Conservation (phyloP, 345 rosid species). For the Sapria himalayana region DNA sequence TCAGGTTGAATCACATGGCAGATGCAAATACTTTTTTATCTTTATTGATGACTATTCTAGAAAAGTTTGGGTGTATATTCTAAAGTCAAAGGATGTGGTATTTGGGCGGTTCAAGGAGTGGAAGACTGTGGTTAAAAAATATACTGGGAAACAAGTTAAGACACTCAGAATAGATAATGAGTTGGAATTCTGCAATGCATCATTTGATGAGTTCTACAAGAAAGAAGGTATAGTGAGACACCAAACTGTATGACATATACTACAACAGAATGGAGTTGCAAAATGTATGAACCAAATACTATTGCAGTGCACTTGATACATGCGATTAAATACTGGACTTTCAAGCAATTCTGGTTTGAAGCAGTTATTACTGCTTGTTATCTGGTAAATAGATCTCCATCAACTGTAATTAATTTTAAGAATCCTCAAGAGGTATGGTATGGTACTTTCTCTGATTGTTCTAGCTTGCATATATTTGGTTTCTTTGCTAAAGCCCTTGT, state of each 20-base stretch:
- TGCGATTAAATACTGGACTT: background rate
- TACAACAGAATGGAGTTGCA: constrained; percentile 1
- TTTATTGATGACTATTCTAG: constrained; percentile 2
- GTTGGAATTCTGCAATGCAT: background rate
- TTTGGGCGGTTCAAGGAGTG: constrained; percentile 1
- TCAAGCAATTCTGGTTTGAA: background rate
- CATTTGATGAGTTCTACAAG: background rate
- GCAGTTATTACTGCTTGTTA: constrained; percentile 2
- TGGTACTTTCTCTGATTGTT: background rate
- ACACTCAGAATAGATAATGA: background rate
- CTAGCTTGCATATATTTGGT: background rate
- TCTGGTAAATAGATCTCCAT: background rate
- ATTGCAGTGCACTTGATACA: background rate
- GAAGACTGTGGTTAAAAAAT: background rate
- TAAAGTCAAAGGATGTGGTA: background rate
- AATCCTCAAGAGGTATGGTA: background rate
- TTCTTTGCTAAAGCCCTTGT: background rate
- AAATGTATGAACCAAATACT: background rate
- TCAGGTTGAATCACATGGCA: background rate
- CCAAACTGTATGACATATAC: background rate
- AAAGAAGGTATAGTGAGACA: constrained; percentile 1
- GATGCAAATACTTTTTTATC: background rate
- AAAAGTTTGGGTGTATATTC: background rate
- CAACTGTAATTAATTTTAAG: background rate
- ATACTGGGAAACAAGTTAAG: background rate